Conservation (phyloP, 2,329 filamentous ascomycete genomes). For the Cladosporium sp. region DNA sequence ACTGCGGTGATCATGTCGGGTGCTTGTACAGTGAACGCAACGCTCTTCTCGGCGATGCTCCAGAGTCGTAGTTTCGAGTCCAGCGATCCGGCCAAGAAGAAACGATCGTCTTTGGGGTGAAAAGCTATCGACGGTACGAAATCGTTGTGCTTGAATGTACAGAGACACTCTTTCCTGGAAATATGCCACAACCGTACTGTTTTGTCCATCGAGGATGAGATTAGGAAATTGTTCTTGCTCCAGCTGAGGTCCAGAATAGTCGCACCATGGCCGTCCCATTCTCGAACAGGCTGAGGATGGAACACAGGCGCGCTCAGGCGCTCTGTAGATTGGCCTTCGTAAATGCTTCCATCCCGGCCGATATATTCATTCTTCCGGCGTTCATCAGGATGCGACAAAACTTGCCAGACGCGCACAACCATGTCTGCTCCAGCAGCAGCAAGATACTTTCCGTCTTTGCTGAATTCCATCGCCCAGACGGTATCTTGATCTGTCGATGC, state of each 20-base stretch:
- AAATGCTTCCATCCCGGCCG: constrained; percentile 27
- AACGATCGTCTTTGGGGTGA: constrained; percentile 89
- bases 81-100: constrained; percentile 90
- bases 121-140: constrained; percentile 94
- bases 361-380: constrained; percentile 50
- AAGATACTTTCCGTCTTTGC: constrained; percentile 82
- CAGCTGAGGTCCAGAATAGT: constrained; percentile 90
- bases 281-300: constrained; percentile 67
- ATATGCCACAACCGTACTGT: constrained; percentile 93
- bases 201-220: constrained; percentile 98
- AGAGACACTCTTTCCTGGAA: constrained; percentile 77
- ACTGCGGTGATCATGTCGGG: constrained; percentile 92
- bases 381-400: constrained; percentile 78
- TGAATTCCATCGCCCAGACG: constrained; percentile 91
- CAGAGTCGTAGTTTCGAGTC: constrained; percentile 85
- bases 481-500: constrained; percentile 44
- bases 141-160: constrained; percentile 90
- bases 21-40: constrained; percentile 73
- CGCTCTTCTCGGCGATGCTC: constrained; percentile 95
- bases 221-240: constrained; percentile 98
- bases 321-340: constrained; percentile 38
- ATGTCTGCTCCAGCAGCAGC: constrained; percentile 90
- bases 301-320: constrained; percentile 89
- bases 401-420: constrained; percentile 81
- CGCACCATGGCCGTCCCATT: constrained; percentile 78